These are phyloP conservation scores for Rhynchospora tenuis DNA, from an alignment of 176 grass and related monocot species.

Conservation along the genomic window DNA sequence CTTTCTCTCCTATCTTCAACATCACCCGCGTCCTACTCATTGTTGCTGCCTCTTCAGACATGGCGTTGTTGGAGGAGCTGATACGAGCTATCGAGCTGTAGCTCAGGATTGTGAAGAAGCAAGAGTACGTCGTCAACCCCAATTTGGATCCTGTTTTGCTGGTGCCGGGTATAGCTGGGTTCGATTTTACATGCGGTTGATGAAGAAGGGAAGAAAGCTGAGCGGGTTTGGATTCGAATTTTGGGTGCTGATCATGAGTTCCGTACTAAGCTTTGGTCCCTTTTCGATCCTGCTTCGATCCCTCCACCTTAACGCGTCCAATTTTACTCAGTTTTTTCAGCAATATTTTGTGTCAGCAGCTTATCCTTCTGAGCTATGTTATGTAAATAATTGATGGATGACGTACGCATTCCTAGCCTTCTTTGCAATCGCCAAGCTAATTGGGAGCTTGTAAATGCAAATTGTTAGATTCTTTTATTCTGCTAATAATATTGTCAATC, in stretches of 20 bases:
- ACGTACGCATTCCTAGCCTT: too few species aligned
- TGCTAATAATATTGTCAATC: too few species aligned
- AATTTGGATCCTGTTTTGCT: slow-evolving; percentile 80
- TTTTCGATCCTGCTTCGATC: too few species aligned
- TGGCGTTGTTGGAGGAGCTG: slow-evolving; percentile 72
- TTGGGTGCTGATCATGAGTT: slow-evolving; percentile 83
- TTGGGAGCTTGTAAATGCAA: too few species aligned
- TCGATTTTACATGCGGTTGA: slow-evolving; percentile 80
- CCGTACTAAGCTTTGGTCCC: slow-evolving; percentile 68
- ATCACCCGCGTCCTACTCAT: slow-evolving; percentile 65
- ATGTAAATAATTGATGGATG: too few species aligned
- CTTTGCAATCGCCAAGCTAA: too few species aligned
- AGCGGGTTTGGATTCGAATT: slow-evolving; percentile 85
- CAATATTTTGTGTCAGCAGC: not conserved
- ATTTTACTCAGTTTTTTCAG: not conserved
- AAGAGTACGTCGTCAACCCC: slow-evolving; percentile 57
- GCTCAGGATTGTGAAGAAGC: slow-evolving; percentile 62
- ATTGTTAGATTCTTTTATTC: too few species aligned
- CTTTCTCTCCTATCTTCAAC: slow-evolving; percentile 34
- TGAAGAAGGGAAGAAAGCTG: slow-evolving; percentile 54
- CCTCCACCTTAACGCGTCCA: slow-evolving; percentile 10
- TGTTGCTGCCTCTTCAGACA: too few species aligned
- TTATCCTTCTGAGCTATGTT: not conserved
- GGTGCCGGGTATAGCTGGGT: slow-evolving; percentile 73
- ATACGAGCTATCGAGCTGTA: slow-evolving; percentile 86